Evolutionary conservation across 2,329 filamentous ascomycete species (phyloP), one percentile per base, ranked within the genome.

Genomic region (Chaetomiaceae sp.): DNA sequence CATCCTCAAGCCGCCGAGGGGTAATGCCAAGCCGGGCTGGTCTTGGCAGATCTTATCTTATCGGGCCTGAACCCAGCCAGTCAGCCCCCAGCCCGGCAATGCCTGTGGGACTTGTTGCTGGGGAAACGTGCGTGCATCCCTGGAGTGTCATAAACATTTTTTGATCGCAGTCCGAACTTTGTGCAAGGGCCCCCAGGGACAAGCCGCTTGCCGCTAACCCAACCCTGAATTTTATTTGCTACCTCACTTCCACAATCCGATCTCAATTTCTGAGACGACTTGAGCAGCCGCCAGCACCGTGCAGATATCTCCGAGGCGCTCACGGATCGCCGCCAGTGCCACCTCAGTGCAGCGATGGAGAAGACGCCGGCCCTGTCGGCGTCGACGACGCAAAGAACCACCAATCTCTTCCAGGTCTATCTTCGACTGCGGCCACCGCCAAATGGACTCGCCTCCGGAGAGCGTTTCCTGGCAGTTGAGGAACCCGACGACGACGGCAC

Each of bases 321-420:
- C 13, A 38, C 34, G 35, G 10, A 30, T 33, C 30, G 14, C 5
- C 30, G 14, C 30, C 30, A n/a, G n/a, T 33, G 10, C 30, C 30
- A 5, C 5, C 12, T 27, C 27, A 41, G 42, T 14, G 35, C 48
- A 33, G 25, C 25, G 6, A 55, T 55, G 52, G 54, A 56, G 14
- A 51, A 50, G 16, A 50, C 49, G 7, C 37, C 51, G 20, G 45
- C 23, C 48, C 56, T 55, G 57, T 52, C 56, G 31, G 45, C 50
- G n/a, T 45, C 51, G 16, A 56, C 51, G 16, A 56, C 57, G 13
- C 56, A 60, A n/a, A 70, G 59, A 63, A 58, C 63, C 23, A 62
- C 65, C 53, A 81, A 79, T 55, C 81, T 96, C 33, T 97, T 97
- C 67, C 86, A 96, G 70, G 92, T 97, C 51, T 96, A 88, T 65